A percentile compares a stretch with the other conserved stretches of the same genome.
These are phyloP conservation scores for Candida glucosophila DNA, from an alignment of 1,139 yeast species.

Conservation along the genomic window DNA sequence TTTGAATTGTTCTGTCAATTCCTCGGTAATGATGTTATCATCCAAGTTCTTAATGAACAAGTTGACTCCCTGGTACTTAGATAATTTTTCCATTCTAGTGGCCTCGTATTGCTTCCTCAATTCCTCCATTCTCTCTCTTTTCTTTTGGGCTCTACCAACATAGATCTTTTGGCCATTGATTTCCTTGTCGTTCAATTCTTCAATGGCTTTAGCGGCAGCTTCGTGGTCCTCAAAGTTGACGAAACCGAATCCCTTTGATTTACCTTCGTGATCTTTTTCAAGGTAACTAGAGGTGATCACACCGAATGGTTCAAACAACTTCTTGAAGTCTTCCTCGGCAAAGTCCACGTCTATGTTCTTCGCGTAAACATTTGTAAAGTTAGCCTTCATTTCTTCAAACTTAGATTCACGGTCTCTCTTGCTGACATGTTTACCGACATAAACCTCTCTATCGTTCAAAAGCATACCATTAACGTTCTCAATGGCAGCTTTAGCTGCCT, in stretches of 20 bases:
- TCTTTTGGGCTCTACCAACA: slow-evolving; percentile 99
- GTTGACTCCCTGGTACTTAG: slow-evolving; percentile 96
- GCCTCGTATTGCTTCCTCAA: slow-evolving; percentile 93
- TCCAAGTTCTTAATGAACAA: slow-evolving; percentile 95
- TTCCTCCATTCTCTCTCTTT: slow-evolving; percentile 95
- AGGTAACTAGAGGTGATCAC: slow-evolving; percentile 76
- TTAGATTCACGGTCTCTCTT: slow-evolving; percentile 94
- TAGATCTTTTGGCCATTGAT: slow-evolving; percentile 77
- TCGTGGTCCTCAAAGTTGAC: slow-evolving; percentile 86
- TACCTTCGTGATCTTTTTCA: slow-evolving; percentile 79
- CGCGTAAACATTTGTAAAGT: slow-evolving; percentile 91
- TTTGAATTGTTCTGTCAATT: slow-evolving; percentile 84
- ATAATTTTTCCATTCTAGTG: slow-evolving; percentile 83
- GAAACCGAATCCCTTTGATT: slow-evolving; percentile 93
- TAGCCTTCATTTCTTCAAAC: slow-evolving; percentile 84
- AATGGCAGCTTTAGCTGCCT: slow-evolving; percentile 91
- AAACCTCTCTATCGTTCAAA: slow-evolving; percentile 93
- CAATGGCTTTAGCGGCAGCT: slow-evolving; percentile 86
- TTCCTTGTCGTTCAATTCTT: slow-evolving; percentile 83
- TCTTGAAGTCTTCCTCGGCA: slow-evolving; percentile 65
- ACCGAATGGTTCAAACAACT: slow-evolving; percentile 70
- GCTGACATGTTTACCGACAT: slow-evolving; percentile 89
- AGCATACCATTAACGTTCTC: slow-evolving; percentile 98
- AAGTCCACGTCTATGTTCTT: slow-evolving; percentile 77
- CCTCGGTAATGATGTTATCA: slow-evolving; percentile 85